Percentiles rank a stretch among this genome's conserved stretches.
Conservation (phyloP, 1,284 basidiomycete genomes). For the Fomitopsis schrenkii region DNA sequence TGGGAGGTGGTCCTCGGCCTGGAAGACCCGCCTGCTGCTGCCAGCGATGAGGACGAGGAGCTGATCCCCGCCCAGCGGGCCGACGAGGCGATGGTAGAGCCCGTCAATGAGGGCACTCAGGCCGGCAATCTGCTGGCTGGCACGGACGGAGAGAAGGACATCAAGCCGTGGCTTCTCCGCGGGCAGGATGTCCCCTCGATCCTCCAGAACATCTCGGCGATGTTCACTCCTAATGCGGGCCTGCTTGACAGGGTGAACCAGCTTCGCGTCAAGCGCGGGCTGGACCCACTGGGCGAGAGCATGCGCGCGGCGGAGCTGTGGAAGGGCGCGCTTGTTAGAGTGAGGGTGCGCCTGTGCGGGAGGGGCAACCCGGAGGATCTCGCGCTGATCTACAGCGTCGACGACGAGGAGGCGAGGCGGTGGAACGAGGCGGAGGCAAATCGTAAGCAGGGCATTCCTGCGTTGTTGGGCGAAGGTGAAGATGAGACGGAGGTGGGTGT, state of each 20-base stretch:
- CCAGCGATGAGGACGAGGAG: conserved; percentile 21
- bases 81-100: neutral
- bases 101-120: conserved; percentile 27
- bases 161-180: conserved; percentile 63
- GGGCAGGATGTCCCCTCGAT: conserved; percentile 45
- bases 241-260: conserved; percentile 56
- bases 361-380: conserved; percentile 74
- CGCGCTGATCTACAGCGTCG: conserved; percentile 63
- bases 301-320: conserved; percentile 44
- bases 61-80: conserved; percentile 48
- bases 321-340: conserved; percentile 58
- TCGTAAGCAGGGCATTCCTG: conserved; percentile 18
- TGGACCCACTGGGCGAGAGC: conserved; percentile 33
- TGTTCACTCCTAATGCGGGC: conserved; percentile 37
- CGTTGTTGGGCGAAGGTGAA: conserved; percentile 16
- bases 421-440: conserved; percentile 38
- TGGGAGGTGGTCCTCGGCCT: conserved; percentile 67
- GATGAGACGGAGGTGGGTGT: conserved; percentile 41
- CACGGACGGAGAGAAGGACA: conserved; percentile 1
- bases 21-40: conserved; percentile 14
- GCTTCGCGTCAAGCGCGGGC: conserved; percentile 50
- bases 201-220: conserved; percentile 37
- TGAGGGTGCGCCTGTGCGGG: conserved; percentile 55
- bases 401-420: conserved; percentile 42
- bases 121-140: neutral